Evolutionary conservation across 2,329 filamentous ascomycete species (phyloP).

Genomic region (Emergomyces pasteurianus): DNA sequence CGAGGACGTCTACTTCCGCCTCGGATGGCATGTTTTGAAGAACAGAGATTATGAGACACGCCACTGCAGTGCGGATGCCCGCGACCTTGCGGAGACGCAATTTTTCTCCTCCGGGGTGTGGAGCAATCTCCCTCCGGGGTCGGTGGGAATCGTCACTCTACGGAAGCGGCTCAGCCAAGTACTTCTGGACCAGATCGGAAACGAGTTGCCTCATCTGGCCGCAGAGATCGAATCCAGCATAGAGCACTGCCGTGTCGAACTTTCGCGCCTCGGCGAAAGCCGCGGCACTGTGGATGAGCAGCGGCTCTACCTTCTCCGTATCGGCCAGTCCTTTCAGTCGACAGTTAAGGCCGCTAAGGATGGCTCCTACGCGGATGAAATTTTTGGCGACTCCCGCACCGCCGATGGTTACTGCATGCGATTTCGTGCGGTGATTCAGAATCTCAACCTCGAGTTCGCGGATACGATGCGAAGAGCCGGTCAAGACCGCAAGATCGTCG

Average conservation of each 20-base stretch:
- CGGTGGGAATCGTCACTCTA: conserved; percentile 14
- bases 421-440: conserved; percentile 22
- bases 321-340: conserved; percentile 27
- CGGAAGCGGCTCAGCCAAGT: conserved; percentile 16
- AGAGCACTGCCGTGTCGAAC: conserved; percentile 19
- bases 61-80: conserved; percentile 6
- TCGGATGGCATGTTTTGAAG: conserved; percentile 20
- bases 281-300: conserved; percentile 35
- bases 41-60: conserved; percentile 14
- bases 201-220: conserved; percentile 16
- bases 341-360: conserved; percentile 24
- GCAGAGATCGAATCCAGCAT: conserved; percentile 19
- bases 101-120: conserved; percentile 17
- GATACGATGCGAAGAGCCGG: conserved; percentile 33
- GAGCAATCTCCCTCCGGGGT: conserved; percentile 10
- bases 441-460: conserved; percentile 22
- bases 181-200: conserved; percentile 17
- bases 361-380: conserved; percentile 23
- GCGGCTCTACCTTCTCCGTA: conserved; percentile 29
- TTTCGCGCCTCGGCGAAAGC: conserved; percentile 40
- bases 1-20: conserved; percentile 14
- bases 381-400: conserved; percentile 19
- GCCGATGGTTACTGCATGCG: conserved; percentile 17
- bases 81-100: conserved; percentile 14
- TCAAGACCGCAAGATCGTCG: conserved; percentile 13